These are phyloP conservation scores for Lentinula detonsa DNA, from an alignment of 768 basidiomycete genomes.

Conservation along the genomic window DNA sequence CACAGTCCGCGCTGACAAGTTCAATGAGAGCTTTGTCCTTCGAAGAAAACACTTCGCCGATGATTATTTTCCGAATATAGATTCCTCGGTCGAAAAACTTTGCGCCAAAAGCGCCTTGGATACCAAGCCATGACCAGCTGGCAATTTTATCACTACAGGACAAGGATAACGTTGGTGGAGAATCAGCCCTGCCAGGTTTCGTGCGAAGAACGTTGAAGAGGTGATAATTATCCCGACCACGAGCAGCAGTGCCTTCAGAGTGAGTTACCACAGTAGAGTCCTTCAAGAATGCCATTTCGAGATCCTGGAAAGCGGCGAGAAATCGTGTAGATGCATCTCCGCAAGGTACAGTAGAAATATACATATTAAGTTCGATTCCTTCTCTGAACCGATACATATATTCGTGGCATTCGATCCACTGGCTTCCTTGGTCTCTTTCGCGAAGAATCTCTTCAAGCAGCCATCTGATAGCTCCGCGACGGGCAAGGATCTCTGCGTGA, in stretches of 20 bases:
- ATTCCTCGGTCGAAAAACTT: conserved; percentile 45
- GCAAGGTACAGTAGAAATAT: conserved; percentile 59
- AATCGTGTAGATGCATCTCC: conserved; percentile 86
- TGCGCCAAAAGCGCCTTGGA: conserved; percentile 78
- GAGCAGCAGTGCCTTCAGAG: conserved; percentile 27
- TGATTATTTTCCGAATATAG: conserved; percentile 57
- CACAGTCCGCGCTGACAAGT: conserved; percentile 53
- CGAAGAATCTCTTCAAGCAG: conserved; percentile 64
- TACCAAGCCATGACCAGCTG: conserved; percentile 74
- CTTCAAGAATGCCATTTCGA: conserved; percentile 66
- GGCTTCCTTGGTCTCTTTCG: conserved; percentile 13
- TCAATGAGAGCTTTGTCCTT: conserved; percentile 25
- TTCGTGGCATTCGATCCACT: conserved; percentile 43
- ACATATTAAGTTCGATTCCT: conserved; percentile 54
- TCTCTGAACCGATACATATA: conserved; percentile 34
- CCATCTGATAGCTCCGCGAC: conserved; percentile 76
- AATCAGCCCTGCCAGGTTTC: conserved; percentile 91
- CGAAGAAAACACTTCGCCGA: conserved; percentile 55
- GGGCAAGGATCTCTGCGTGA: conserved; percentile 90
- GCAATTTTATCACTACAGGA: conserved; percentile 96
- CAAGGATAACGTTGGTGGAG: conserved; percentile 77
- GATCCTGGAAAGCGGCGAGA: conserved; percentile 70
- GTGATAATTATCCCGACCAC: conserved; percentile 80
- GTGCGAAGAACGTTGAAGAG: conserved; percentile 78
- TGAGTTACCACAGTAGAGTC: conserved; percentile 31